Evolutionary conservation across 371 early-diverging fungal genomes (phyloP).

Genomic region (Globomyces sp.): DNA sequence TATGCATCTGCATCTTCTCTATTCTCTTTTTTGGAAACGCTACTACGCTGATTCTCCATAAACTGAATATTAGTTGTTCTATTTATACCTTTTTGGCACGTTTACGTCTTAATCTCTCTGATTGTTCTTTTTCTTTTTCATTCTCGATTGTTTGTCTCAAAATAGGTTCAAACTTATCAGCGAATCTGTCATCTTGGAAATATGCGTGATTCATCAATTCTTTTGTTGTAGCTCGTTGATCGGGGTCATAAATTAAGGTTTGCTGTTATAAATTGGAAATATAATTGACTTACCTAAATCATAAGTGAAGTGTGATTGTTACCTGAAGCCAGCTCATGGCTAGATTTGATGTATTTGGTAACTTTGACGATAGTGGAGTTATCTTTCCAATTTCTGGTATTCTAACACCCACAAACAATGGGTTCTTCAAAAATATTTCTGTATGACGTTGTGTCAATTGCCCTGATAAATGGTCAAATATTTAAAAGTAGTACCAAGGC

Average conservation of each 20-base stretch:
- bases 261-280: conserved; percentile 27
- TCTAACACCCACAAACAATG: conserved; percentile 54
- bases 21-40: conserved; percentile 7
- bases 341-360: conserved; percentile 41
- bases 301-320: background rate
- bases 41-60: conserved; percentile 16
- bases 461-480: conserved; percentile 26
- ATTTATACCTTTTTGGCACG: conserved; percentile 35
- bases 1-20: conserved; percentile 5
- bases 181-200: conserved; percentile 50
- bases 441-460: conserved; percentile 52
- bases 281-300: conserved; percentile 10
- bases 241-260: conserved; percentile 54
- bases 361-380: conserved; percentile 46
- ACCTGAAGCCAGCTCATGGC: conserved; percentile 54
- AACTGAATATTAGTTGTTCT: background rate
- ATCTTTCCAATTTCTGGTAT: conserved; percentile 53
- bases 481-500: conserved; percentile 29
- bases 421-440: conserved; percentile 54
- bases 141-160: conserved; percentile 44
- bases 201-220: conserved; percentile 53
- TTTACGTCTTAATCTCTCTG: conserved; percentile 38
- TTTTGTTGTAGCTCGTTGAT: conserved; percentile 51
- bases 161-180: conserved; percentile 49
- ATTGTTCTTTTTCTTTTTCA: conserved; percentile 44